A percentile compares a stretch with the other conserved stretches of the same genome.
phyloP scores from a whole-genome alignment of 441 rosid genomes.

The Erodium texanum region DNA sequence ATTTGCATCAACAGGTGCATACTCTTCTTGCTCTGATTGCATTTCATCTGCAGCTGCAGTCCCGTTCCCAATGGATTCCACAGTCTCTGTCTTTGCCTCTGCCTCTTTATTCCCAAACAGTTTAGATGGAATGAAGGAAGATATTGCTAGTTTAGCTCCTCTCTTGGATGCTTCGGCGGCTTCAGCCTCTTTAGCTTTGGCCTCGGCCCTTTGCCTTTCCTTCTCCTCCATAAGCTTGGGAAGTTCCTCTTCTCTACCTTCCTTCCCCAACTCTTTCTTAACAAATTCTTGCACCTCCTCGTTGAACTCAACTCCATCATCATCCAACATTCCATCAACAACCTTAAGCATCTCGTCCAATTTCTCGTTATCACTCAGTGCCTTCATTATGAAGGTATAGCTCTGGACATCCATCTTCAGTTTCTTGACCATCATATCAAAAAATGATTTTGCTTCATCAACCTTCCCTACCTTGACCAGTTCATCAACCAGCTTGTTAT shows the following conservation, averaged over 20 bases:
- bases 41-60: constrained; percentile 20
- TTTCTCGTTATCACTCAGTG: constrained; percentile 48
- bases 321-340: constrained; percentile 64
- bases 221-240: constrained; percentile 72
- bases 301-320: not conserved
- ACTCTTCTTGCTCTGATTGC: constrained; percentile 21
- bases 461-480: constrained; percentile 53
- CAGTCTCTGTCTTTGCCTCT: constrained; percentile 24
- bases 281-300: constrained; percentile 66
- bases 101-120: constrained; percentile 40
- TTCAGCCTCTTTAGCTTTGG: constrained; percentile 62
- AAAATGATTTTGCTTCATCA: constrained; percentile 65
- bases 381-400: constrained; percentile 66
- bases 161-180: constrained; percentile 70
- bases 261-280: constrained; percentile 55
- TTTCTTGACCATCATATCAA: constrained; percentile 72
- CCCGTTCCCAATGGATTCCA: constrained; percentile 16
- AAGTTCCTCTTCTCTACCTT: constrained; percentile 67
- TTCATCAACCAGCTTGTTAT: constrained; percentile 56
- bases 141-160: constrained; percentile 43
- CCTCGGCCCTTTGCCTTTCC: constrained; percentile 78
- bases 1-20: constrained; percentile 15
- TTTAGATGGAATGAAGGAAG: constrained; percentile 41
- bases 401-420: constrained; percentile 69
- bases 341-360: constrained; percentile 70